Evolutionary conservation across 306 rosid species (phyloP), one percentile per base, ranked within the genome.

Genomic region (Neltuma alba): DNA sequence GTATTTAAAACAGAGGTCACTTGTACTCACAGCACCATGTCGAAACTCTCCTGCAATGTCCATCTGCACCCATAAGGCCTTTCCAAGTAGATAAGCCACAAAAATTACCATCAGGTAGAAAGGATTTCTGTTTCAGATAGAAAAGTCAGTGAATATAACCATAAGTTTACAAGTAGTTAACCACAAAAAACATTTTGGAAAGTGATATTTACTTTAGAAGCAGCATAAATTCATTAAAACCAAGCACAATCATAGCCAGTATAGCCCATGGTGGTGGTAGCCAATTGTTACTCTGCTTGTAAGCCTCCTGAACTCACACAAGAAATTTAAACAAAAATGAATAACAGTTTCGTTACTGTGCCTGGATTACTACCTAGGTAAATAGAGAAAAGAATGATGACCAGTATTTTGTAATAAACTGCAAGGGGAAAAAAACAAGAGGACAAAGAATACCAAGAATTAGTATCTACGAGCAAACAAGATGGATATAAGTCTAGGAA

Each of bases 251-350:
- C 89, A 92, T 75, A 4, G 92, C 93, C 84, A 87, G n/a, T 41
- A 94, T 92, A 65, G 97, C 88, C 99, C 99, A 94, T 62, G 92
- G 91, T 88, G 99, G 97, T 73, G 99, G 99, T 74, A 91, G 68
- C 99, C 97, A 88, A 80, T 87, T 88, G 85, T 89, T 94, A 81
- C 85, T 90, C 42, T 89, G 87, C 90, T 80, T 92, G 83, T 87
- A 77, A 55, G 97, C 99, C 82, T 88, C 99, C 99, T 94, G 97
- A 65, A 86, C 58, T 60, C 81, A 73, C 42, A 45, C 75, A 54
- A 36, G 2, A 14, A 30, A 62, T 5, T 60, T 14, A 2, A 30
- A 62, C 20, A 14, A 14, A n/a, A 62, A 27, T 10, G 13, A 63
- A 66, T 47, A 70, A 38, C 31, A 47, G 31, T 16, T 33, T 65